phyloP scores from a whole-genome alignment of 306 rosid species.

The Medicago ruthenica region DNA sequence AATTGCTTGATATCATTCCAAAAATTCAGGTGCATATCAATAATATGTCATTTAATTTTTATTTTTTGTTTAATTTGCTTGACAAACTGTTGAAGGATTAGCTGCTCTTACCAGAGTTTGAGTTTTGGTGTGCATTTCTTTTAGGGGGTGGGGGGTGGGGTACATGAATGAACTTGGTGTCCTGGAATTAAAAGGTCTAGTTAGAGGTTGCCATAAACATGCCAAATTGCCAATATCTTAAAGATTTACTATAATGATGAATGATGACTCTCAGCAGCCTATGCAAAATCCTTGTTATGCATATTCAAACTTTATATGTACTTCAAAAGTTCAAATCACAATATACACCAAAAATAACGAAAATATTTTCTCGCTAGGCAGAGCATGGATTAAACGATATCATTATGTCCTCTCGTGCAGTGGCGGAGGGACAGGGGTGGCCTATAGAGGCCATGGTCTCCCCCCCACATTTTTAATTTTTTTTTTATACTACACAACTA shows the following conservation, averaged over 20 bases:
- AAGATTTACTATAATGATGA: slow-evolving; percentile 8
- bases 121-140: slow-evolving; percentile 5
- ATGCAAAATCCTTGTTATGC: slow-evolving; percentile 28
- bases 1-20: slow-evolving; percentile 71
- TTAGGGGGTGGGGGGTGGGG: neutral
- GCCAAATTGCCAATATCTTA: slow-evolving; percentile 19
- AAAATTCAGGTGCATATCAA: slow-evolving; percentile 71
- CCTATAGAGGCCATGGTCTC: no score
- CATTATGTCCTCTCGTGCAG: neutral
- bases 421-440: no score
- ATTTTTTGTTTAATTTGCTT: slow-evolving; percentile 24
- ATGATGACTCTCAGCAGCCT: slow-evolving; percentile 17
- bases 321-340: slow-evolving; percentile 23
- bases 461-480: no score
- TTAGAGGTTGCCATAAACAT: slow-evolving; percentile 28
- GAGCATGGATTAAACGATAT: neutral
- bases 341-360: neutral
- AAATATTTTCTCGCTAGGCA: neutral
- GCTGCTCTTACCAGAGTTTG: neutral
- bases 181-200: slow-evolving; percentile 16
- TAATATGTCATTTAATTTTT: slow-evolving; percentile 28
- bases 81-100: neutral
- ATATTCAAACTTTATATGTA: neutral
- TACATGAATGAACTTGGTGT: neutral
- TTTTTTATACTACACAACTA: no score